Percentiles rank a stretch among this genome's conserved stretches.
Conservation (phyloP, 2,329 filamentous ascomycete genomes). For the Aspergillus sp. region DNA sequence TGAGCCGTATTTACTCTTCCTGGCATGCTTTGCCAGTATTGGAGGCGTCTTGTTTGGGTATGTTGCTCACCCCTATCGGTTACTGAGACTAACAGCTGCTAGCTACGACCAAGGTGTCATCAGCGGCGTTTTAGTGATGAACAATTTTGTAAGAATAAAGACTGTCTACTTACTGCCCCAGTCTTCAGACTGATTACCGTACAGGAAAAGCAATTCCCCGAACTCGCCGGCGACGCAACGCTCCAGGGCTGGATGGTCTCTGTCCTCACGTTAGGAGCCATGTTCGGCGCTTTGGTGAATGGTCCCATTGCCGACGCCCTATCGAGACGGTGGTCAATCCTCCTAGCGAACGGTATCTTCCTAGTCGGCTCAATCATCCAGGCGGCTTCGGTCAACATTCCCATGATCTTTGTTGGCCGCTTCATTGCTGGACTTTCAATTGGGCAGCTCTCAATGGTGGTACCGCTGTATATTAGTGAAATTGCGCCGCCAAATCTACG, state of each 20-base stretch:
- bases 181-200: neutral
- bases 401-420: constrained; percentile 33
- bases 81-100: too few relatives aligned
- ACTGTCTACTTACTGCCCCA: neutral
- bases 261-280: neutral
- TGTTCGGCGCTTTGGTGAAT: neutral
- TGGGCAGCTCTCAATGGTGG: constrained; percentile 39
- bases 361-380: constrained; percentile 46
- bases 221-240: neutral
- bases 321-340: neutral
- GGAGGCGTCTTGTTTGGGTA: neutral
- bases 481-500: constrained; percentile 34
- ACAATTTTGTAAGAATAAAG: neutral
- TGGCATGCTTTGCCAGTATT: neutral
- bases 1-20: neutral
- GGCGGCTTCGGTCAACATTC: constrained; percentile 25
- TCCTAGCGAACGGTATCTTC: constrained; percentile 27
- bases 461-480: constrained; percentile 53
- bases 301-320: neutral
- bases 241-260: neutral
- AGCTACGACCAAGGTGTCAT: neutral
- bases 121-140: neutral
- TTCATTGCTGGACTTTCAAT: constrained; percentile 41
- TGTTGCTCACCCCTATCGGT: too few relatives aligned
- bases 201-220: neutral